phyloP scores from a whole-genome alignment of 176 grass and related monocot genomes.

The Olyra latifolia region DNA sequence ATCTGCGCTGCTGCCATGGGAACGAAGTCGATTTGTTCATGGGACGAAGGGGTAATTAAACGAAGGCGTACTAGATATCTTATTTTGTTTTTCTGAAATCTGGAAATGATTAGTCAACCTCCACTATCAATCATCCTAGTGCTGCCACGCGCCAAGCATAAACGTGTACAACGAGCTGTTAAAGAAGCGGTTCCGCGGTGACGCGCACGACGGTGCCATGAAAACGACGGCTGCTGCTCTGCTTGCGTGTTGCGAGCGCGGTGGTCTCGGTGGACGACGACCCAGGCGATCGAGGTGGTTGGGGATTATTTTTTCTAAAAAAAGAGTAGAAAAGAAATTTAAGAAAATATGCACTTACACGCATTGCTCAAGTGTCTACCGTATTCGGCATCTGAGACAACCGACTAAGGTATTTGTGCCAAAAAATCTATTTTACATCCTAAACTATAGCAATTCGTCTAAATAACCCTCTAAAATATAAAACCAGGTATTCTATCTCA shows the following conservation, averaged over 20 bases:
- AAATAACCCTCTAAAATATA: too few species aligned
- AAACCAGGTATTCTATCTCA: too few species aligned
- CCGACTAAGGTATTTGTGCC: too few species aligned
- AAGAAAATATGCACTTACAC: too few species aligned
- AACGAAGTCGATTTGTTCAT: not conserved
- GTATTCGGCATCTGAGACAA: too few species aligned
- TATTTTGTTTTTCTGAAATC: not conserved
- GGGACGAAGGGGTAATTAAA: not conserved
- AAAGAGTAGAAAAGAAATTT: too few species aligned
- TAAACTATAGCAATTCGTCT: too few species aligned
- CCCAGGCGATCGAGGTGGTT: not conserved
- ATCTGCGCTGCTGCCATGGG: not conserved
- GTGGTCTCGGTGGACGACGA: conserved; percentile 1
- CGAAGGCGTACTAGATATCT: not conserved
- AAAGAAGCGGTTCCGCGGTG: not conserved
- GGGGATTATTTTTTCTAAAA: not conserved
- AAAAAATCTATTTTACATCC: too few species aligned
- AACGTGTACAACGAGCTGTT: conserved; percentile 7
- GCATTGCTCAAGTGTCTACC: too few species aligned
- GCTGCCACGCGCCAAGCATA: not conserved
- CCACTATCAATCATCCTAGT: not conserved
- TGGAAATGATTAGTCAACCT: not conserved
- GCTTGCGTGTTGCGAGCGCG: not conserved
- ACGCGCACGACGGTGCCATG: not conserved
- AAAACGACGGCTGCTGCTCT: conserved; percentile 24